phyloP scores from a whole-genome alignment of 2,329 filamentous ascomycete species.

The Acephala macrosclerotiorum region DNA sequence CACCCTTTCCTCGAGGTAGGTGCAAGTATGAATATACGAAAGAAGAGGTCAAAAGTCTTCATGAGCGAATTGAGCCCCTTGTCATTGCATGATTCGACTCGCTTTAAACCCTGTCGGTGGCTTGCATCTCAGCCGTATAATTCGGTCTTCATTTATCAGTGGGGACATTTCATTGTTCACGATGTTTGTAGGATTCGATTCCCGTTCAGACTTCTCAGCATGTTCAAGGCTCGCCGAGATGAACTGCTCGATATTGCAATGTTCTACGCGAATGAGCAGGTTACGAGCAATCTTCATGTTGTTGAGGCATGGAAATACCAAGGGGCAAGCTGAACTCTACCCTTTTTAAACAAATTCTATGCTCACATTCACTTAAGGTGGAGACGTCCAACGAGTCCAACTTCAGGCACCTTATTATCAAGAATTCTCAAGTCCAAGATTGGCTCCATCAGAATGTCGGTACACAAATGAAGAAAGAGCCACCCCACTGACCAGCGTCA shows the following conservation, averaged over 20 bases:
- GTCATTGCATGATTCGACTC: not conserved
- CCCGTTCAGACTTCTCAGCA: not conserved
- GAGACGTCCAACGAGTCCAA: not conserved
- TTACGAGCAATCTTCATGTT: not conserved
- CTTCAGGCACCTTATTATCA: not conserved
- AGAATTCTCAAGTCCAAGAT: not conserved
- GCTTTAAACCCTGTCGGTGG: not conserved
- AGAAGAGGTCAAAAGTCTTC: no score
- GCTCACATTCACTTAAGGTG: not conserved
- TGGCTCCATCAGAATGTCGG: conserved; percentile 3
- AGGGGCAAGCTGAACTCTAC: not conserved
- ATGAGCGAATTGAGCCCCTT: no score
- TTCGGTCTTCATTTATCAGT: no score
- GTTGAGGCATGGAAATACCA: conserved; percentile 11
- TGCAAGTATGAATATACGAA: no score
- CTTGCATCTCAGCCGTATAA: not conserved
- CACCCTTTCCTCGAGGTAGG: no score
- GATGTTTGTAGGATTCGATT: not conserved
- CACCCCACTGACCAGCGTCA: not conserved
- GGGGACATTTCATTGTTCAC: not conserved
- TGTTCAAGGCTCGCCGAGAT: conserved; percentile 1
- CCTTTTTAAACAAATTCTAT: not conserved
- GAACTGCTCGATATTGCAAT: conserved; percentile 1
- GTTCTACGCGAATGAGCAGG: not conserved
- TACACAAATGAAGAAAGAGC: not conserved